Conservation (phyloP, 2,329 filamentous ascomycete genomes). For the Torrubiella hemipterigena region DNA sequence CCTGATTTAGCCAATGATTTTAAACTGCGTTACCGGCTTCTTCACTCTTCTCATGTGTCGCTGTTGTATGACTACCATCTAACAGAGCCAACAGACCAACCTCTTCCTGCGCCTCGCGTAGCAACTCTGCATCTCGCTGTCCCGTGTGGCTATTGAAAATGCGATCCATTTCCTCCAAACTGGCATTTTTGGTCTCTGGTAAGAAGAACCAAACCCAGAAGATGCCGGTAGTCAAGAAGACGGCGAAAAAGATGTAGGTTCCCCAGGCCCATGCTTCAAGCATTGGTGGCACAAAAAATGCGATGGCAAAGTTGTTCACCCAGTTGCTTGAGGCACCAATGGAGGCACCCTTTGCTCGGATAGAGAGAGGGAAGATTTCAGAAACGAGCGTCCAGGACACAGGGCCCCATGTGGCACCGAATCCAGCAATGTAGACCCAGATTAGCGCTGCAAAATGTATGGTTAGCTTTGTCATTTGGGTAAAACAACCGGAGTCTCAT, state of each 20-base stretch:
- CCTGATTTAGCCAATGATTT: too few relatives aligned
- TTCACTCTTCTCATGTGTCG: too few relatives aligned
- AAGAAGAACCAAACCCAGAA: constrained; percentile 40
- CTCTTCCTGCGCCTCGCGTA: constrained; percentile 13
- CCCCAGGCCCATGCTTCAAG: constrained; percentile 36
- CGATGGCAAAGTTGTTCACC: constrained; percentile 50
- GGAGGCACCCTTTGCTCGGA: constrained; percentile 52
- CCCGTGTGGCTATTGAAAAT: constrained; percentile 17
- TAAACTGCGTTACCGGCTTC: too few relatives aligned
- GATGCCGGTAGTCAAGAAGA: constrained; percentile 43
- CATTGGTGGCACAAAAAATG: constrained; percentile 46
- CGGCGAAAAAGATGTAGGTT: constrained; percentile 48
- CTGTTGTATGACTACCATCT: too few relatives aligned
- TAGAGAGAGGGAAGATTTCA: constrained; percentile 50
- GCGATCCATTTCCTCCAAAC: constrained; percentile 41
- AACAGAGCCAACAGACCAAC: constrained; percentile 10
- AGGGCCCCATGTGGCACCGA: constrained; percentile 46
- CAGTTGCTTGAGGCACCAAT: constrained; percentile 46
- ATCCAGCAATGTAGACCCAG: constrained; percentile 45
- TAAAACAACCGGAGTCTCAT: neutral
- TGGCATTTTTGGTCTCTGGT: constrained; percentile 43
- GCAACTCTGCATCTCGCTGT: constrained; percentile 12
- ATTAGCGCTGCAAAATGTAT: constrained; percentile 12
- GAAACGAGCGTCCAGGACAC: constrained; percentile 33
- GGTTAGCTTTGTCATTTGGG: neutral